Evolutionary conservation across 495 filamentous ascomycete species (phyloP), one percentile per base, ranked within the genome.

Genomic region (Aspergillus olivimuriae): DNA sequence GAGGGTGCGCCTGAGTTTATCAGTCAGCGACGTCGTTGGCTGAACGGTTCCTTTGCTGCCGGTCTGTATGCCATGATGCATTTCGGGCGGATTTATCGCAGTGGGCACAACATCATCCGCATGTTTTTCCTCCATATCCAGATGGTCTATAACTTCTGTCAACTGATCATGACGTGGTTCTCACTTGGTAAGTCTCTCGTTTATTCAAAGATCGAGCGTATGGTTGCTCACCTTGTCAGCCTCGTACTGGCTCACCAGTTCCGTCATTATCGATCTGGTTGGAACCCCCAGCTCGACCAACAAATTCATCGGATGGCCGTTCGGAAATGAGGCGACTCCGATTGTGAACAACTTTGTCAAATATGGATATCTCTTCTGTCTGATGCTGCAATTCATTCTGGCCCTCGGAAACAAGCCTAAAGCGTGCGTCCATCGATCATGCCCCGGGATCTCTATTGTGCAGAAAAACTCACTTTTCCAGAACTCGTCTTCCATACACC

Each of bases 41-140:
- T 97, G 35, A 98, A 98, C 72, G 92, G 92, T 59, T 97, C 92
- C 3, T 97, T 98, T 55, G 92, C 92, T 9, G 92, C 92, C 62
- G 86, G 86, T 71, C 76, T 97, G 52, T 98, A 98, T 72, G 82
- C 91, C 28, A 75, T 98, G 48, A 96, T 97, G 89, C 92, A 98
- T 64, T 98, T 98, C 56, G 86, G 86, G 26, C 85, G 90, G 26
- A 94, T 98, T 80, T 98, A 96, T 74, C 89, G 89, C 75, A 89
- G 83, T 62, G 88, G 91, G 22, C 92, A 98, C 65, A 95, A 91
- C 69, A 76, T 97, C 50, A 61, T 98, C 48, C 87, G 92, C 53
- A 87, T 97, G 82, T 83, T 95, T 71, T 94, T 96, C 78, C 80
- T 98, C 61, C 92, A 97, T 66, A 65, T 97, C 35, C 92, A 98